A percentile compares a stretch with the other conserved stretches of the same genome.
These are phyloP conservation scores for Eudorina sp. DNA, from an alignment of 139 green algal genomes.

Conservation along the genomic window DNA sequence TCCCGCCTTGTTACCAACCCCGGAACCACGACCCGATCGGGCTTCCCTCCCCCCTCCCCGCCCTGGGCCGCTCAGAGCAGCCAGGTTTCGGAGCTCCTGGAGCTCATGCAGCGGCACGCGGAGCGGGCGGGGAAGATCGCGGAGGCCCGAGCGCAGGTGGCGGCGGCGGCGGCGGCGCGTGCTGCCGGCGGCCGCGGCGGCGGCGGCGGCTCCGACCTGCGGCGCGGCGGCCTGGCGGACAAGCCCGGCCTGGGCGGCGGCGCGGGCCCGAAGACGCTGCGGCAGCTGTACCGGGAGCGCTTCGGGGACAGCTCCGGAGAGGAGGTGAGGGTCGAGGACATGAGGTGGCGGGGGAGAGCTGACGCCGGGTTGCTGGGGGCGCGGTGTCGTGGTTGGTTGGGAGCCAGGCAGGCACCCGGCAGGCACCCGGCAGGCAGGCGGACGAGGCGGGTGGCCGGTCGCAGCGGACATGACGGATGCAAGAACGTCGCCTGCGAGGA, in stretches of 20 bases:
- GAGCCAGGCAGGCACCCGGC: no score
- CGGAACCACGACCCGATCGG: no score
- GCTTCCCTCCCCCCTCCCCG: neutral
- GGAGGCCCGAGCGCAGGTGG: neutral
- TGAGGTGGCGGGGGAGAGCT: no score
- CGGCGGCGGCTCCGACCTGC: neutral
- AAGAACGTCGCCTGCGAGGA: no score
- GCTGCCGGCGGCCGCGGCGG: neutral
- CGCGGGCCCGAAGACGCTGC: conserved; percentile 21
- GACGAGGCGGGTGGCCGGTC: no score
- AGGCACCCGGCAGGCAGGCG: no score
- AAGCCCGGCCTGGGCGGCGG: conserved; percentile 29
- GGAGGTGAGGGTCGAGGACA: no score
- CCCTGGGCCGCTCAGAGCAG: neutral
- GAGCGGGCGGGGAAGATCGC: neutral
- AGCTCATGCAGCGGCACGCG: neutral
- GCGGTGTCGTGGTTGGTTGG: no score
- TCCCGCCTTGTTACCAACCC: no score
- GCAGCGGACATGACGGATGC: no score
- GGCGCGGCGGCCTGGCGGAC: neutral
- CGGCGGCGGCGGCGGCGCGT: neutral
- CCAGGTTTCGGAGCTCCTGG: neutral
- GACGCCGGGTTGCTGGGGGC: no score
- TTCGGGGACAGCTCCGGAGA: conserved; percentile 22
- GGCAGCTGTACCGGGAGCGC: conserved; percentile 42